Base-by-base conservation (phyloP, 1,284 basidiomycete species). In the Cryptococcus jaspeensis region DNA sequence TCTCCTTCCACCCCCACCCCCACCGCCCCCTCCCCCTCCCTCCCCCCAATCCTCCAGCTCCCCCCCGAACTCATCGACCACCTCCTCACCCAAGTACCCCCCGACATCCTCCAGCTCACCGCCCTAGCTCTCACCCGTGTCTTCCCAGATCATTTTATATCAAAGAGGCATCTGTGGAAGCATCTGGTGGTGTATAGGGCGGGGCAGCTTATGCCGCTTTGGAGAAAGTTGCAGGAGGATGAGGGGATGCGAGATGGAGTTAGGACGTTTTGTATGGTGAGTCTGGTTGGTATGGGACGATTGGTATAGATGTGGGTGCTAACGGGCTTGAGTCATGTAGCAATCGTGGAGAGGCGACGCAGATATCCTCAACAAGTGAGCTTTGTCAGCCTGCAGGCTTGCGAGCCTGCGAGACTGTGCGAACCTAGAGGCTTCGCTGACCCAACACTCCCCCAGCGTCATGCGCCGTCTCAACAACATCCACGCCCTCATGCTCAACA, bases 301-400 rank as follows among this genome's bases (percentile, higher is more conserved):
- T 9, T 36, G 5, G 20, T 12, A 37, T n/a, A n/a, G n/a, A n/a
- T 5, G 42, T n/a, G 16, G 9, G 12, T n/a, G 42, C 32, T 53
- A 12, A 45, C 36, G 5, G 28, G 4, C 9, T 32, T 32, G 28
- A 32, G 22, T 37, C 7, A 40, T 12, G 9, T 52, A 74, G 68
- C 65, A 73, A 58, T 70, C 71, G 8, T 76, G 77, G 75, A 66
- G 64, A 43, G 77, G 77, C 23, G 76, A 78, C 55, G 76, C 71
- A 1, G 77, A 78, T 58, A 74, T 78, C 23, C 52, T 79, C 15
- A 77, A 76, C 69, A 78, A 78, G 44, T 46, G 16, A 22, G 44
- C 23, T 13, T 32, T 32, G 28, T 32, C 4, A 32, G 28, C 28
- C 28, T 32, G 28, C 28, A 32, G 4, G 28, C 4, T 67, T 56